Evolutionary conservation across 2,329 filamentous ascomycete genomes (phyloP), one percentile per base, ranked within the genome.

Genomic region (Fonsecaea monophora): DNA sequence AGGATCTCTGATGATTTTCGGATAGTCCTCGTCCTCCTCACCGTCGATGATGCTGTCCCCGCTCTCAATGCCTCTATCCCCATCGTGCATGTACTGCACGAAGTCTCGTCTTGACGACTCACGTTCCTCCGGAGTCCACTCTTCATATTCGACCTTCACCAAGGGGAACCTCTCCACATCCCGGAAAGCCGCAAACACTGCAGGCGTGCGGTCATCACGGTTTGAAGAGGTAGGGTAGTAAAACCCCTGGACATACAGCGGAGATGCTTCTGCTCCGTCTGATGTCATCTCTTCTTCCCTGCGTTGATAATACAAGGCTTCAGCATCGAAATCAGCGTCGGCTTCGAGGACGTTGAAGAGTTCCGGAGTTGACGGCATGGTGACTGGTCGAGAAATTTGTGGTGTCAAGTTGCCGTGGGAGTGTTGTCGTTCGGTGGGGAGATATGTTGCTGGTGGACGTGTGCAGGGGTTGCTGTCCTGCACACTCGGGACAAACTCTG

Each of bases 151-250:
- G 13, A 34, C n/a, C 35, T 42, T n/a, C 18, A 13, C 2, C 3
- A 60, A 34, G 6, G 63, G 63, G n/a, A 56, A 65, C n/a, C 57
- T 42, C 12, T 48, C 25, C 13, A 57, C 37, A n/a, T 53, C 40
- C 15, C 63, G 63, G 30, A 65, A 21, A 3, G 63, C 18, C 18
- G 38, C 56, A 30, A 65, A 60, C 21, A 54, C 57, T 18, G 53
- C n/a, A 7, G 57, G 57, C 35, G 40, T 35, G 12, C 34, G 12
- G 38, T 65, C 30, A 30, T 38, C 9, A 6, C 38, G 7, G 34
- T 66, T 62, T 40, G 21, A 38, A n/a, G 21, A 25, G n/a, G 59
- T 62, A 32, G 53, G 64, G 12, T 37, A 63, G 15, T 62, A 59
- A 25, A 62, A 54, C 15, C 64, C 60, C 30, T 57, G 57, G 32